phyloP scores from a whole-genome alignment of 495 filamentous ascomycete species.

The Tuber borchii region DNA sequence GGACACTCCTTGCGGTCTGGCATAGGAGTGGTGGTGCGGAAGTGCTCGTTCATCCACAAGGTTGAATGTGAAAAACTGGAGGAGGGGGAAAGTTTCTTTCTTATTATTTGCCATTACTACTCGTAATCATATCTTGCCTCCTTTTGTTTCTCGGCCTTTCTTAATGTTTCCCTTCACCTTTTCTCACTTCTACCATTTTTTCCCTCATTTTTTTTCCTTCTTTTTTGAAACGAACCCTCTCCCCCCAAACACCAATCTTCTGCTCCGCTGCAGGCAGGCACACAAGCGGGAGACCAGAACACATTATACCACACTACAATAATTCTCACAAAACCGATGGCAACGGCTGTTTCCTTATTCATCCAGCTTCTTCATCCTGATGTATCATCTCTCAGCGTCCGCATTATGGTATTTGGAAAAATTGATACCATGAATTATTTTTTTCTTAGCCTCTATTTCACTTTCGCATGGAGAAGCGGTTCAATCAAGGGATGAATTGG shows the following conservation, averaged over 20 bases:
- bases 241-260: neutral
- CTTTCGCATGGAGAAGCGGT: neutral
- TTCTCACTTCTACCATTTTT: neutral
- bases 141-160: neutral
- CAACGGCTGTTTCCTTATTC: neutral
- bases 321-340: neutral
- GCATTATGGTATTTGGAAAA: neutral
- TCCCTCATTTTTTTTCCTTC: neutral
- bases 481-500: neutral
- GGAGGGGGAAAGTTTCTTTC: neutral
- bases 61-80: slow-evolving; percentile 5
- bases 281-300: neutral
- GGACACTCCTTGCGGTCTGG: slow-evolving; percentile 20
- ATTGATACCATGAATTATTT: neutral
- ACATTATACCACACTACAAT: neutral
- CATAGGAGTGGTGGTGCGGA: slow-evolving; percentile 30
- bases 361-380: neutral
- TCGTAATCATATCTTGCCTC: neutral
- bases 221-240: neutral
- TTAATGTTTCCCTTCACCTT: neutral
- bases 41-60: slow-evolving; percentile 16
- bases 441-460: neutral
- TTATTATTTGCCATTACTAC: neutral
- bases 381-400: neutral
- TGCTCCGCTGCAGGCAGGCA: neutral